phyloP scores from a whole-genome alignment of 768 basidiomycete species.

The Suillus plorans region DNA sequence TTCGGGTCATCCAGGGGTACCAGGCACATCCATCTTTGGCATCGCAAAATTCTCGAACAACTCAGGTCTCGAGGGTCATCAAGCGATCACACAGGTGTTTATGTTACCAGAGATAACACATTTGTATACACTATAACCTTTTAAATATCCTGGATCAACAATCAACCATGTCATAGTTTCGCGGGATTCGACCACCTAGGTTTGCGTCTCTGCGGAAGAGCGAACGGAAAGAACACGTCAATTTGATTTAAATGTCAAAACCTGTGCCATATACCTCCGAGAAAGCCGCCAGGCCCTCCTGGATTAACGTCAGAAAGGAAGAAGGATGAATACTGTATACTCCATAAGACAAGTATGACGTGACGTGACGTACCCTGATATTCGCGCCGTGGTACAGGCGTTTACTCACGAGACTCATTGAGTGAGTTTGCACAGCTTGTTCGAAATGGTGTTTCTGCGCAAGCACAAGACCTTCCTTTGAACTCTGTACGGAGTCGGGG shows the following conservation, averaged over 20 bases:
- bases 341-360: slow-evolving; percentile 7
- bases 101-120: neutral
- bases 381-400: slow-evolving; percentile 62
- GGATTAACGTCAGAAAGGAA: slow-evolving; percentile 1
- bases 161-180: slow-evolving; percentile 41
- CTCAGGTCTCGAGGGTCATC: neutral
- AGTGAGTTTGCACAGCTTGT: slow-evolving; percentile 47
- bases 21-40: neutral
- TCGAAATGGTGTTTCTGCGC: slow-evolving; percentile 52
- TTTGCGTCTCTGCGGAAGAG: slow-evolving; percentile 38
- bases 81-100: neutral
- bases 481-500: slow-evolving; percentile 76
- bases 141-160: neutral
- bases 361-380: slow-evolving; percentile 53
- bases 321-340: slow-evolving; percentile 8
- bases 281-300: slow-evolving; percentile 77
- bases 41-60: neutral
- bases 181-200: slow-evolving; percentile 59
- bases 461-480: slow-evolving; percentile 68
- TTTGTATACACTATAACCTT: slow-evolving; percentile 1
- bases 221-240: slow-evolving; percentile 1
- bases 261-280: slow-evolving; percentile 46
- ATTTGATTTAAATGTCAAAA: neutral
- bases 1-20: neutral
- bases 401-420: slow-evolving; percentile 46